Evolutionary conservation across 2,329 filamentous ascomycete genomes (phyloP).

Genomic region (Tolypocladium ovalisporum): DNA sequence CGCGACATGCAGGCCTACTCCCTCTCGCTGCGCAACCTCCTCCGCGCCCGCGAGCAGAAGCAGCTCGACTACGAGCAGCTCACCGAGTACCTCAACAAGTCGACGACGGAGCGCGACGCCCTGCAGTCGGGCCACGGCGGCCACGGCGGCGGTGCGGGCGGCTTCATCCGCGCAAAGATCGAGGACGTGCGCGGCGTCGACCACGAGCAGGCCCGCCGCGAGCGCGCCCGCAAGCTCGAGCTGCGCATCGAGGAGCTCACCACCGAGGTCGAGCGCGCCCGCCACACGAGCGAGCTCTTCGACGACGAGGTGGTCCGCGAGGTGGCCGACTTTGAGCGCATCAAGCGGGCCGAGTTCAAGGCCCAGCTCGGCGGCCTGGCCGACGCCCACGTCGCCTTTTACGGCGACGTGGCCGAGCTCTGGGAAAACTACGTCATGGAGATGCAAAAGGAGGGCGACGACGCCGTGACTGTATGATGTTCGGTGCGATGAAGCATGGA

Average conservation of each 20-base stretch:
- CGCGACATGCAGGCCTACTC: conserved; percentile 96
- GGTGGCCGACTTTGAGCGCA: conserved; percentile 87
- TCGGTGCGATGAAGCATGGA: not conserved
- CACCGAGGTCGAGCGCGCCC: conserved; percentile 76
- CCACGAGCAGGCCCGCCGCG: conserved; percentile 81
- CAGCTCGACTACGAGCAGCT: conserved; percentile 95
- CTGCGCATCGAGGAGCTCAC: conserved; percentile 87
- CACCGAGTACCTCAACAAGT: conserved; percentile 90
- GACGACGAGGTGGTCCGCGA: conserved; percentile 94
- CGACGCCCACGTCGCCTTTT: conserved; percentile 79
- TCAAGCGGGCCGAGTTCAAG: conserved; percentile 90
- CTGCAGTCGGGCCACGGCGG: conserved; percentile 51
- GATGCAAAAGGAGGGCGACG: conserved; percentile 60
- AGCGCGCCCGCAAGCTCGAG: conserved; percentile 82
- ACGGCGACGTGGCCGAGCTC: conserved; percentile 63
- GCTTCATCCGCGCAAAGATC: conserved; percentile 86
- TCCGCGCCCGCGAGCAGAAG: conserved; percentile 93
- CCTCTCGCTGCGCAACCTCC: conserved; percentile 70
- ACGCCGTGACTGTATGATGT: not conserved
- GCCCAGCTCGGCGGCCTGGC: conserved; percentile 74
- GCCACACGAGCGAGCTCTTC: conserved; percentile 81
- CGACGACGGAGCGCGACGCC: conserved; percentile 73
- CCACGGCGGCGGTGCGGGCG: conserved; percentile 58
- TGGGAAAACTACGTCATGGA: conserved; percentile 89
- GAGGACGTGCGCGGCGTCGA: conserved; percentile 96